A percentile compares a stretch with the other conserved stretches of the same genome.
Evolutionary conservation across 345 rosid species (phyloP).

Genomic region (Citrus sp.): DNA sequence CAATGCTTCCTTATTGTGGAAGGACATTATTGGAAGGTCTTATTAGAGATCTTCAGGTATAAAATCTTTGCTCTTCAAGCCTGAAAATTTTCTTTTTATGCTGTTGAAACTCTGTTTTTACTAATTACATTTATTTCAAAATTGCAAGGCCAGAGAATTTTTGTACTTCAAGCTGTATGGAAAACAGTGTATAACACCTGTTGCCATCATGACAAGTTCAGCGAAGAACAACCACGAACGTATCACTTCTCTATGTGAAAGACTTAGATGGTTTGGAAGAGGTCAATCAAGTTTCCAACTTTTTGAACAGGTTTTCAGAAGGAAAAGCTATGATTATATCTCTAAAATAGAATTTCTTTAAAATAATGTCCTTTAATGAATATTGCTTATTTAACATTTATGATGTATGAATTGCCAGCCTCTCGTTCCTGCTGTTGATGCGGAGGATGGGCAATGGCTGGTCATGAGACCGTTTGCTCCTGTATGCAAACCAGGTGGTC

Average conservation of each 20-base stretch:
- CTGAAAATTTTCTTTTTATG: constrained; percentile 9
- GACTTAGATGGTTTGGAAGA: constrained; percentile 87
- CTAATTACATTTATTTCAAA: background rate
- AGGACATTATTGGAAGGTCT: constrained; percentile 90
- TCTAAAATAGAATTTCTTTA: background rate
- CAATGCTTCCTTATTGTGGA: constrained; percentile 95
- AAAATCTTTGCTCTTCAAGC: constrained; percentile 8
- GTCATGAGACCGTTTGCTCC: constrained; percentile 68
- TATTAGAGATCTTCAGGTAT: constrained; percentile 92
- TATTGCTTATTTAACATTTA: constrained; percentile 3
- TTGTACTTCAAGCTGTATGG: constrained; percentile 84
- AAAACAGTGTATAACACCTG: constrained; percentile 82
- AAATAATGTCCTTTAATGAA: background rate
- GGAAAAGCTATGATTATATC: background rate
- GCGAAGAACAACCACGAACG: constrained; percentile 89
- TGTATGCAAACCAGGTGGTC: constrained; percentile 95
- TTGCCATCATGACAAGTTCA: constrained; percentile 94
- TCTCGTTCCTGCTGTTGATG: constrained; percentile 78
- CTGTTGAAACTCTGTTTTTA: constrained; percentile 4
- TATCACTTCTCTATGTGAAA: constrained; percentile 69
- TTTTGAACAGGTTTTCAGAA: constrained; percentile 77
- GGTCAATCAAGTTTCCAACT: constrained; percentile 79
- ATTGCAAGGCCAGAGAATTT: constrained; percentile 78
- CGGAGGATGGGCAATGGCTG: constrained; percentile 87
- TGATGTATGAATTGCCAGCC: constrained; percentile 52